phyloP scores from a whole-genome alignment of 495 filamentous ascomycete species.

The Bathelium albidoporum region DNA sequence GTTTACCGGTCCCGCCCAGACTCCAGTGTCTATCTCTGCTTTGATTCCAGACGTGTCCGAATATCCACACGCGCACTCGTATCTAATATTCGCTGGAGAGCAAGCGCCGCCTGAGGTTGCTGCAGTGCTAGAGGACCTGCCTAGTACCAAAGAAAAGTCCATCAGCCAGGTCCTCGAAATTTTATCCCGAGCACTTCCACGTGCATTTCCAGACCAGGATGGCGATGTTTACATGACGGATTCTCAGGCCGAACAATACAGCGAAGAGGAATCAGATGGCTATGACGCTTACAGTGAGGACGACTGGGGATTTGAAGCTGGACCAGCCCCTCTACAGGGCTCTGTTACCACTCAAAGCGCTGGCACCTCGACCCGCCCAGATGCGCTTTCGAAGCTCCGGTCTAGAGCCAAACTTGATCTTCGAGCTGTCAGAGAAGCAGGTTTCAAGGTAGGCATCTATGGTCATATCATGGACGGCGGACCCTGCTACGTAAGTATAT shows the following conservation, averaged over 20 bases:
- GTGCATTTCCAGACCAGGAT: conserved; percentile 16
- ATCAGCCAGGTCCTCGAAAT: conserved; percentile 29
- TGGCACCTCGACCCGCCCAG: neutral
- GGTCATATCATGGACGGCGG: conserved; percentile 36
- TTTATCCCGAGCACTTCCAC: conserved; percentile 22
- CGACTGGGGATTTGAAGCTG: conserved; percentile 7
- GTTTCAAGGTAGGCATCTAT: conserved; percentile 64
- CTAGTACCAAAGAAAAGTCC: conserved; percentile 22
- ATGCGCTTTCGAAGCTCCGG: neutral
- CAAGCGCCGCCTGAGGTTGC: conserved; percentile 38
- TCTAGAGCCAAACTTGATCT: conserved; percentile 42
- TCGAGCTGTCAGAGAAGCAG: conserved; percentile 46
- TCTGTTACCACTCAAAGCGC: neutral
- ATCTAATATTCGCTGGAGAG: conserved; percentile 49
- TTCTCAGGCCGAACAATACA: conserved; percentile 26
- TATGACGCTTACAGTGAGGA: conserved; percentile 18
- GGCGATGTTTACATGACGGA: conserved; percentile 30
- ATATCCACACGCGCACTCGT: conserved; percentile 54
- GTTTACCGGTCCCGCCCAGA: conserved; percentile 6
- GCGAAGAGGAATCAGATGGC: conserved; percentile 25
- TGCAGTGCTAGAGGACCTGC: conserved; percentile 36
- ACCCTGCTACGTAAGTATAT: conserved; percentile 49
- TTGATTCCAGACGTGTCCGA: conserved; percentile 47
- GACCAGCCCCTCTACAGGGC: neutral
- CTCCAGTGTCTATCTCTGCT: conserved; percentile 40